These are phyloP conservation scores for Zancudomyces culisetae DNA, from an alignment of 371 early-diverging fungal genomes.

Conservation along the genomic window DNA sequence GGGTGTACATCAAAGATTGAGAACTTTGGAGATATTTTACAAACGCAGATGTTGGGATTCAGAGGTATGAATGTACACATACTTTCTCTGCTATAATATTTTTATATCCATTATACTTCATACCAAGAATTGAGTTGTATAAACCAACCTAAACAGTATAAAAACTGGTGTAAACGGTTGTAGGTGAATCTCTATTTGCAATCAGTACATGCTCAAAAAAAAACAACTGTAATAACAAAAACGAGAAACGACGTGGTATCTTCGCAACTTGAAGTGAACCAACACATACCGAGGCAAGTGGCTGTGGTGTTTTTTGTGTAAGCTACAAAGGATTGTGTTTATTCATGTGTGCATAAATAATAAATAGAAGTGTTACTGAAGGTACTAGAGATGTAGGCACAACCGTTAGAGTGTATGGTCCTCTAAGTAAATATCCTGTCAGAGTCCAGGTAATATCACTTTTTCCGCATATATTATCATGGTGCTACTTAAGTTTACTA, in stretches of 20 bases:
- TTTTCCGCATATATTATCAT: no score
- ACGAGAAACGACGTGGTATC: neutral
- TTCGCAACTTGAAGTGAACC: neutral
- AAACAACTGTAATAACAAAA: constrained; percentile 3
- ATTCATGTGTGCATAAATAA: neutral
- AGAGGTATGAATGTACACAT: neutral
- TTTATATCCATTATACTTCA: neutral
- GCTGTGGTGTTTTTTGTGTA: neutral
- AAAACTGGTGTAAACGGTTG: neutral
- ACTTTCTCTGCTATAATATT: neutral
- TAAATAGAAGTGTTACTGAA: neutral
- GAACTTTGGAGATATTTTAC: neutral
- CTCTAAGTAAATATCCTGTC: constrained; percentile 1
- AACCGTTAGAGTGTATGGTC: neutral
- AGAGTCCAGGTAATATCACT: constrained; percentile 2
- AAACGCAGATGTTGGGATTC: neutral
- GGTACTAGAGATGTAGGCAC: neutral
- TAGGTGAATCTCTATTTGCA: constrained; percentile 1
- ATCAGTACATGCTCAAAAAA: neutral
- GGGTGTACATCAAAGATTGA: constrained; percentile 3
- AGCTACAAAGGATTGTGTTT: neutral
- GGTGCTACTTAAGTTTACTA: no score
- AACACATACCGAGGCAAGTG: no score
- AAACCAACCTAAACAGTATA: neutral
- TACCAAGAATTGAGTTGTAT: neutral